Conservation (phyloP, 352 stramenopile species). For the Pythium phragmiticola region DNA sequence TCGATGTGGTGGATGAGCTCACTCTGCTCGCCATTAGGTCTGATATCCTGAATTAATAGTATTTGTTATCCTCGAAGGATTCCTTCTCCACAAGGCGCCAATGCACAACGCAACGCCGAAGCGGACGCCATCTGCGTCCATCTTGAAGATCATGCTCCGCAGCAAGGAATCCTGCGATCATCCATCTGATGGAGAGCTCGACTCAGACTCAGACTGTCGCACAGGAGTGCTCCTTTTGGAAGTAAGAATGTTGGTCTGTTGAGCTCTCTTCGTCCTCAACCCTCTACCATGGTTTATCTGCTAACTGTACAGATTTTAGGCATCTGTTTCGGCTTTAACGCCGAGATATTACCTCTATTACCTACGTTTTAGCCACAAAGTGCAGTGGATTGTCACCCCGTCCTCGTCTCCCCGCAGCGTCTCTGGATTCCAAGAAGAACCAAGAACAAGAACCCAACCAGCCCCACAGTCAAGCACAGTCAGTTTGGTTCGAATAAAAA, state of each 20-base stretch:
- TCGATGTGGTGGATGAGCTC: too few relatives aligned
- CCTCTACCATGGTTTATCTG: not conserved
- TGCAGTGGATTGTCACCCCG: slow-evolving; percentile 3
- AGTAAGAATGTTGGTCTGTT: slow-evolving; percentile 18
- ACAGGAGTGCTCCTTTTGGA: slow-evolving; percentile 18
- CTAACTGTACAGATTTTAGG: not conserved
- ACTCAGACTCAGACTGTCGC: slow-evolving; percentile 22
- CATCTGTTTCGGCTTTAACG: not conserved
- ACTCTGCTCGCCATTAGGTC: too few relatives aligned
- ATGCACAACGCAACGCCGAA: too few relatives aligned
- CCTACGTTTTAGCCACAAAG: not conserved
- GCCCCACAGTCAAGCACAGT: slow-evolving; percentile 12
- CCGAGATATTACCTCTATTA: not conserved
- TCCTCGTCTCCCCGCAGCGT: slow-evolving; percentile 19
- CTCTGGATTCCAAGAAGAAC: slow-evolving; percentile 18
- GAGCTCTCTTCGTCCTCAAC: slow-evolving; percentile 21
- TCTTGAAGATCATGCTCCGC: slow-evolving; percentile 9
- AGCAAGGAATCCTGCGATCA: slow-evolving; percentile 16
- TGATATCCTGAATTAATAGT: too few relatives aligned
- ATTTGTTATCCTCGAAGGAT: not conserved
- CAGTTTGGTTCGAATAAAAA: slow-evolving; percentile 31
- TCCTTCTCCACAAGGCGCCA: not conserved
- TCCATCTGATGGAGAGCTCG: slow-evolving; percentile 14
- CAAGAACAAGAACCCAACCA: slow-evolving; percentile 8
- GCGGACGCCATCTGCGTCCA: not conserved